Conservation (phyloP, 805 yeast genomes). For the Cyberlindnera nakhonratchasimensis region DNA sequence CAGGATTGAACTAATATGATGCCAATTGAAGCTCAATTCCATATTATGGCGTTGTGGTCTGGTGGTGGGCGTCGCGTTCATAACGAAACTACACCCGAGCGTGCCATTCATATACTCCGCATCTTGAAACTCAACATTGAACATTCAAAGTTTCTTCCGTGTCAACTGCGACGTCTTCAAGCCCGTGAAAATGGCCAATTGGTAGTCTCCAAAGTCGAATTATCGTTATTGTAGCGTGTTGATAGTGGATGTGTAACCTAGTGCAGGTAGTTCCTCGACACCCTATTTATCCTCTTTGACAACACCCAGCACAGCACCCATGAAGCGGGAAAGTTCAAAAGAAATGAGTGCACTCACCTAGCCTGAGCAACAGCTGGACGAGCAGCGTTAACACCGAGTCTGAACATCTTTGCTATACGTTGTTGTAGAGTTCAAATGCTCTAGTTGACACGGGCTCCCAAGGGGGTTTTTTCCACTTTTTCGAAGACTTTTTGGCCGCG, state of each 20-base stretch:
- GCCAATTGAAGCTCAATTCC: no score
- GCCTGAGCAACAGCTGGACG: conserved; percentile 31
- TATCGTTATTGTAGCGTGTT: no score
- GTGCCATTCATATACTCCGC: neutral
- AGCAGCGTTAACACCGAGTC: conserved; percentile 31
- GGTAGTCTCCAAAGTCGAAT: neutral
- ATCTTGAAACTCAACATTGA: neutral
- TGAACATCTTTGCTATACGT: conserved; percentile 25
- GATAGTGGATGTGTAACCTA: no score
- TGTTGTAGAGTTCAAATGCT: conserved; percentile 6
- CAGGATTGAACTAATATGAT: no score
- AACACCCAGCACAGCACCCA: neutral
- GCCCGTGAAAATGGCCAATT: no score
- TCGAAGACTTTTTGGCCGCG: conserved; percentile 14
- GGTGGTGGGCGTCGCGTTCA: neutral
- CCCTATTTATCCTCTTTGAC: neutral
- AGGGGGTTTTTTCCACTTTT: conserved; percentile 21
- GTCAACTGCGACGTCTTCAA: no score
- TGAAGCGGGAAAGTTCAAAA: neutral
- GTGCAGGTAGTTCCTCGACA: conserved; percentile 1
- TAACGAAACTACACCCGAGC: conserved; percentile 1
- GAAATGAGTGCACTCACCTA: conserved; percentile 22
- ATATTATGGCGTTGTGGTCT: neutral
- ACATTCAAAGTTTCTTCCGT: no score
- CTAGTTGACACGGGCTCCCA: neutral